Evolutionary conservation across 768 basidiomycete genomes (phyloP), one percentile per base, ranked within the genome.

Genomic region (Rhizopogon rudus): DNA sequence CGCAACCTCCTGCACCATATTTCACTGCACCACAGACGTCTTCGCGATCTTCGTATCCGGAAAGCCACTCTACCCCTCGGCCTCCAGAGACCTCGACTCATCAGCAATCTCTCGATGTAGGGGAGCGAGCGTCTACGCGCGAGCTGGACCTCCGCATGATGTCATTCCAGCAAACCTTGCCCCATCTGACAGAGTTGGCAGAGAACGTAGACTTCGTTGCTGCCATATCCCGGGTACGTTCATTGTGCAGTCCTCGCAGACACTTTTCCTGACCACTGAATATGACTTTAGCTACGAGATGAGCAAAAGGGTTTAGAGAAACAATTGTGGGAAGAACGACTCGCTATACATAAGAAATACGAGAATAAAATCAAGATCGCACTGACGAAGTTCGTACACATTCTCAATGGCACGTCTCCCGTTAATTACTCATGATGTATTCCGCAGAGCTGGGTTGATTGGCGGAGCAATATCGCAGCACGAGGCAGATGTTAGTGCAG

Each of bases 361-460:
- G 82, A 88, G 58, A 82, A 86, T 43, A 91, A 83, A 69, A 79
- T 90, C 58, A 82, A 84, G 60, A 74, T 84, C 25, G 83, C 87
- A 16, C 76, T 74, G 57, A 85, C 79, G 25, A 89, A 85, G 88
- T 88, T 62, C 50, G 82, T 58, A 16, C 53, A 40, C 51, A 31
- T 59, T 41, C 42, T 54, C 33, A 8, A 49, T 42, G n/a, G 25
- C 1, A 16, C 20, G 28, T 49, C 40, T 40, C 40, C 40, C 29
- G 44, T 51, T 41, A 20, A 53, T 55, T 28, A 59, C 48, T 20
- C 3, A 51, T 37, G 17, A 22, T 31, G 42, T 43, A 54, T 46
- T 45, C 53, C 57, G 1, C 53, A 92, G 91, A 71, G 88, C 87
- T 16, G 75, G 65, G 17, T 75, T 93, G 72, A 83, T 87, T 57